Percentiles rank a stretch among this genome's conserved stretches.
Conservation (phyloP, 805 yeast species). For the Starmerella roubikii region DNA sequence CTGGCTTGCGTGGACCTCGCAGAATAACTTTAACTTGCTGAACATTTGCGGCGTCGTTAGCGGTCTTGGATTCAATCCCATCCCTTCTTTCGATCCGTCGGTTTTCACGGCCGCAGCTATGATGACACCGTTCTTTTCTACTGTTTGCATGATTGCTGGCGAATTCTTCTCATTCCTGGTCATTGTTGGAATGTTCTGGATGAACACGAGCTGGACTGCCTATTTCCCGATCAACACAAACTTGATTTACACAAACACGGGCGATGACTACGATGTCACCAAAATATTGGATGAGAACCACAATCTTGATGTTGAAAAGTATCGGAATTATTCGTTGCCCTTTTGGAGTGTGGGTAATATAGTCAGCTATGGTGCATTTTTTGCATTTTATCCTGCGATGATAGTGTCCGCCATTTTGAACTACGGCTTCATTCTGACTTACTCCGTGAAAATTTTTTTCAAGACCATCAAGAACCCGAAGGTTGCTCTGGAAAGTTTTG, state of each 20-base stretch:
- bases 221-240: conserved; percentile 40
- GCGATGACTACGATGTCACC: conserved; percentile 33
- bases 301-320: conserved; percentile 33
- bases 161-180: no score
- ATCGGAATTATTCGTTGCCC: conserved; percentile 46
- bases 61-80: conserved; percentile 37
- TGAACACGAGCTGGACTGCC: conserved; percentile 38
- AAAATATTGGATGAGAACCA: conserved; percentile 34
- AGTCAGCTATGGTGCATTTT: conserved; percentile 43
- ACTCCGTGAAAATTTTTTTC: conserved; percentile 2
- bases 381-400: conserved; percentile 30
- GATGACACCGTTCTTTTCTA: conserved; percentile 6
- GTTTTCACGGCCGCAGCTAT: conserved; percentile 3
- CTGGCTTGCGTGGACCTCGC: conserved; percentile 47
- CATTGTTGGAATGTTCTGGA: conserved; percentile 29
- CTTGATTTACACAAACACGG: conserved; percentile 32
- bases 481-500: conserved; percentile 23
- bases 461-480: neutral
- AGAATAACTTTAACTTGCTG: conserved; percentile 40
- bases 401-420: conserved; percentile 29
- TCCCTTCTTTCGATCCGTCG: conserved; percentile 35
- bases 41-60: conserved; percentile 44
- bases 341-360: conserved; percentile 51
- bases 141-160: conserved; percentile 26
- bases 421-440: conserved; percentile 13